Evolutionary conservation across 2,329 filamentous ascomycete genomes (phyloP).

Genomic region (Rhynchosporium secalis): DNA sequence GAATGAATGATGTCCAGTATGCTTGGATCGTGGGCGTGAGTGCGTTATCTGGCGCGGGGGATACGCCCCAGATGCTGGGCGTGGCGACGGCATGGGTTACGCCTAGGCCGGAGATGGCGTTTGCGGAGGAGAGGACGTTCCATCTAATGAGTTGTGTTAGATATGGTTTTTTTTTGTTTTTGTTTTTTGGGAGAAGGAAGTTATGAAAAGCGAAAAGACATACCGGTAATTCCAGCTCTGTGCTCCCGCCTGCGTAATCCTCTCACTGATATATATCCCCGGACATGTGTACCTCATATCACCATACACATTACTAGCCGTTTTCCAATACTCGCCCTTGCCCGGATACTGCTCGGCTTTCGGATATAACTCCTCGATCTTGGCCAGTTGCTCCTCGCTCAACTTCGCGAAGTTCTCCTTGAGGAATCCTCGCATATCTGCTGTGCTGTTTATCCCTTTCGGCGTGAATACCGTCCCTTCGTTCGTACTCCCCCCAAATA

Average conservation of each 20-base stretch:
- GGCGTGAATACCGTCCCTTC: conserved; percentile 65
- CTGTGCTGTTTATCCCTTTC: conserved; percentile 46
- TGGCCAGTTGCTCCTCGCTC: conserved; percentile 49
- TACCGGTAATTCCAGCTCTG: conserved; percentile 64
- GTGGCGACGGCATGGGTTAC: conserved; percentile 68
- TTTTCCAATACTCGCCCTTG: conserved; percentile 57
- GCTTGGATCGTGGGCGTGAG: conserved; percentile 63
- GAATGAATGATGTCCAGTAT: conserved; percentile 76
- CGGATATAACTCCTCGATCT: conserved; percentile 58
- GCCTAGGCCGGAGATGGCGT: conserved; percentile 56
- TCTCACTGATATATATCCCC: conserved; percentile 50
- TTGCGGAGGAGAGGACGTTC: conserved; percentile 60
- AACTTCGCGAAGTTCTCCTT: conserved; percentile 59
- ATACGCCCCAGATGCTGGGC: conserved; percentile 69
- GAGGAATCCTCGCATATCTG: conserved; percentile 55
- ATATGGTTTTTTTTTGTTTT: no score
- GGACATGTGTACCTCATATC: conserved; percentile 68
- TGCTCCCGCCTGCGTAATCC: conserved; percentile 38
- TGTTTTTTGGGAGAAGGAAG: no score
- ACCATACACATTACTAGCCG: conserved; percentile 59
- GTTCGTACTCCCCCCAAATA: conserved; percentile 60
- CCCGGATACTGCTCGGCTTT: conserved; percentile 47
- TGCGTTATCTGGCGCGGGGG: conserved; percentile 53
- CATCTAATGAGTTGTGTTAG: conserved; percentile 37
- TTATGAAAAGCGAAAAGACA: not conserved